Evolutionary conservation across 2,329 filamentous ascomycete genomes (phyloP), one percentile per base, ranked within the genome.

Genomic region (Neonectria magnoliae): DNA sequence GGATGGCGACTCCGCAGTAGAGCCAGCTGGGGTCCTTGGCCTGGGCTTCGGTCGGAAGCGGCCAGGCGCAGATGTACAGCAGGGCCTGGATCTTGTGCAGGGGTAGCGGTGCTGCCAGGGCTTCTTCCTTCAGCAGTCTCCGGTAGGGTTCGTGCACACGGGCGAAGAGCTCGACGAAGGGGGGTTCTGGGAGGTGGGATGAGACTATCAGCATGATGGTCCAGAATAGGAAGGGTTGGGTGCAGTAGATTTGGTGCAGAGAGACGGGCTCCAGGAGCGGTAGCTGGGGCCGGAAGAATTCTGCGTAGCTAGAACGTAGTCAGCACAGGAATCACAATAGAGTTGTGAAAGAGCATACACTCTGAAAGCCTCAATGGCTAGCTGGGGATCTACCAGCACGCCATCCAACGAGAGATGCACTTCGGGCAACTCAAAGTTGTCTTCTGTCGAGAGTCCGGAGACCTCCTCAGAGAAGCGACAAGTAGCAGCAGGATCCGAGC

Each of bases 11-110:
- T 5, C 68, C 68, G 1, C 68, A 71, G 7, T 71, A 63, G 0
- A 71, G 53, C 68, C 68, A 71, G 0, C 68, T 65, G 0, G 66
- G 56, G 5, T 71, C 68, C 5, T 50, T 48, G n/a, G 56, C 41
- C 22, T 71, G 68, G 6, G 42, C 38, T 1, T 62, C 60, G 1
- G 47, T 36, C 0, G 68, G 66, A 4, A 71, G n/a, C 2, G 69
- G 69, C 69, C 69, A 71, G 2, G 66, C 55, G 20, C 61, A 69
- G 0, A 71, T 22, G 10, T 65, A 41, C 0, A 71, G 3, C 1
- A 71, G 41, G 1, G 69, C 68, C 3, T 71, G 69, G 1, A 71
- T 68, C 41, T 71, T 65, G 52, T 64, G 42, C 5, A 71, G 47
- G 4, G 69, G 69, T 1, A 71, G 20, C 1, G 69, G 69, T 0